Conservation (phyloP, 129 eudicot genomes). For the Sambucus nigra region DNA sequence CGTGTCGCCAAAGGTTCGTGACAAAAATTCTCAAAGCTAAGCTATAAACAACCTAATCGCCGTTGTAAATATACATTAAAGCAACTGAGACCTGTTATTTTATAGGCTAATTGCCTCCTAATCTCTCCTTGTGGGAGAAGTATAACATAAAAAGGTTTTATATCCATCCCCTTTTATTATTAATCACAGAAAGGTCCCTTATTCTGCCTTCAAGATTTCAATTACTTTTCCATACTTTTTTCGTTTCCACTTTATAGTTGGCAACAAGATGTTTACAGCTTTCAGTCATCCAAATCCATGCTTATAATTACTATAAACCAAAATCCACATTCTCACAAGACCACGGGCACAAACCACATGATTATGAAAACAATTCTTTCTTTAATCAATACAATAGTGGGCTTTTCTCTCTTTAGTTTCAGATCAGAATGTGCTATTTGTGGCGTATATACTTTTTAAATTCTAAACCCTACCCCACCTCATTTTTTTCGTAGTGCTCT, state of each 20-base stretch:
- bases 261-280: constrained; percentile 28
- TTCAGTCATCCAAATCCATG: constrained; percentile 8
- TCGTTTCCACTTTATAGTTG: constrained; percentile 22
- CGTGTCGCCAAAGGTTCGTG: too few species aligned
- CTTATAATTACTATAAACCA: constrained; percentile 2
- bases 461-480: constrained; percentile 16
- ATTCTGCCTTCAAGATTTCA: constrained; percentile 10
- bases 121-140: too few species aligned
- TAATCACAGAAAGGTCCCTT: constrained; percentile 18
- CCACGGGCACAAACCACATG: too few species aligned
- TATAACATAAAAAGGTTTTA: too few species aligned
- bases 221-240: too few species aligned
- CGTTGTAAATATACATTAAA: too few species aligned
- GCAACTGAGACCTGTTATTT: too few species aligned
- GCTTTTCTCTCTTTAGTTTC: not conserved
- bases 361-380: not conserved
- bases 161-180: too few species aligned
- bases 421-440: not conserved
- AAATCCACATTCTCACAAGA: constrained; percentile 20
- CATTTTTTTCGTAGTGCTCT: constrained; percentile 9
- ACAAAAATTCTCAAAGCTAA: too few species aligned
- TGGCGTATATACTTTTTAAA: constrained; percentile 7
- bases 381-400: constrained; percentile 8
- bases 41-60: too few species aligned
- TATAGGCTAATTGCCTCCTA: too few species aligned